Evolutionary conservation across 768 basidiomycete species (phyloP).

Genomic region (Auricularia sp.): DNA sequence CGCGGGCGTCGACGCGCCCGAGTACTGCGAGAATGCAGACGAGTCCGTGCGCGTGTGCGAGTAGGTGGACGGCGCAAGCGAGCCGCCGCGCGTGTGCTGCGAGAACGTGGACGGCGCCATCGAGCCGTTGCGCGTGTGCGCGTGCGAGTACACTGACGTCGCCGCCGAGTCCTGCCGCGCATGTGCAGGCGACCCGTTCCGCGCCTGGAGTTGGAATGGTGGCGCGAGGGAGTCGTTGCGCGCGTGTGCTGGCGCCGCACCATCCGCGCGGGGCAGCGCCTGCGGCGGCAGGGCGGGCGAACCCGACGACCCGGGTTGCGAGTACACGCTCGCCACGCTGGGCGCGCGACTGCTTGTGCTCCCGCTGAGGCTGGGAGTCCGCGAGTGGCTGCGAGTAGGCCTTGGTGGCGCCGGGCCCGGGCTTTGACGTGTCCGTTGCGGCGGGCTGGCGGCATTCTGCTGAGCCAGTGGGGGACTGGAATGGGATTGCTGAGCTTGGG

Average conservation of each 20-base stretch:
- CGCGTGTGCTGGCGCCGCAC: too few relatives aligned
- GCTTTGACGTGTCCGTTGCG: not conserved
- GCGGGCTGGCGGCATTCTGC: too few relatives aligned
- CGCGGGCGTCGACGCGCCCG: not conserved
- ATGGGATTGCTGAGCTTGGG: too few relatives aligned
- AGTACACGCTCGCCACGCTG: not conserved
- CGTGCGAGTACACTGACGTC: not conserved
- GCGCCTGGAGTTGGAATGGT: too few relatives aligned
- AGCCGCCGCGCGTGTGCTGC: not conserved
- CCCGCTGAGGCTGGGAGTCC: not conserved
- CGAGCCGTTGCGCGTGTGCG: not conserved
- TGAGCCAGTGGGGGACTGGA: too few relatives aligned
- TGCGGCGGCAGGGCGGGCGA: too few relatives aligned
- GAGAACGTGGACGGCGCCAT: not conserved
- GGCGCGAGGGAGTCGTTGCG: too few relatives aligned
- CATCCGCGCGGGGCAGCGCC: too few relatives aligned
- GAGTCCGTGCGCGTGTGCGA: not conserved
- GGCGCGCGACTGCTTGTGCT: not conserved
- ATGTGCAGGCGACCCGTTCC: too few relatives aligned
- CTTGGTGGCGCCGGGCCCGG: not conserved
- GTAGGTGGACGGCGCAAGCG: not conserved
- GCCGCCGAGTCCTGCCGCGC: too few relatives aligned
- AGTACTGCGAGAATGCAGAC: conserved; percentile 14
- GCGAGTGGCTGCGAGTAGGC: not conserved
- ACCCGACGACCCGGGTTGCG: too few relatives aligned